Base-by-base conservation (phyloP, 306 rosid species). In the Myrica gale region DNA sequence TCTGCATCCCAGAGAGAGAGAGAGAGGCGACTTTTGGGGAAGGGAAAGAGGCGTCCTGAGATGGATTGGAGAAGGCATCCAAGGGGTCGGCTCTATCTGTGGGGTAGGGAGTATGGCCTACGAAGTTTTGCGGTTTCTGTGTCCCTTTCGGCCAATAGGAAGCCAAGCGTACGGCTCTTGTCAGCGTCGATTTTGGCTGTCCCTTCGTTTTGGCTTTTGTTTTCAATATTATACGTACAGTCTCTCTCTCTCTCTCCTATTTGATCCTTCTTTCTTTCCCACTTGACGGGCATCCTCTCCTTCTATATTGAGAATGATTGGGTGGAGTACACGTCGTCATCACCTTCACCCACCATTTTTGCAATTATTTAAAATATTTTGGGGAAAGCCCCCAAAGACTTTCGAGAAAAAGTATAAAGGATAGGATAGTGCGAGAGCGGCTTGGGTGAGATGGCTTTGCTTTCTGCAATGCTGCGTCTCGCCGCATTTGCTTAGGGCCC, bases 401-500 rank as follows among this genome's bases (percentile, higher is more conserved):
- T 32, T 32, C 37, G 37, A 32, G 37, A 32, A 32, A 32, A 32
- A 32, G 37, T 32, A 32, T 2, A 32, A 32, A 32, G 37, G 37
- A 32, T 32, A 2, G 37, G 37, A 32, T 32, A 32, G 37, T 32
- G 37, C 37, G 37, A 2, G 37, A 32, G 37, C 37, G 37, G 37
- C 37, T 32, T 32, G 37, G 3, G 37, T 32, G 51, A 32, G 67
- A 55, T 65, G 69, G 8, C 26, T 23, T 43, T 45, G 75, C 51
- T 61, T 75, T 78, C 48, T 54, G 68, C 74, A 47, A 80, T 78
- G 88, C 89, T 81, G 88, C 88, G 87, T 87, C 85, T 86, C 92
- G 90, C 93, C 97, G 90, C 92, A 86, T 86, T 87, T 72, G 74
- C n/a, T 6, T 32, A 77, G 88, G 90, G 48, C 71, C 89, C 90